Evolutionary conservation across 768 basidiomycete genomes (phyloP).

Genomic region (Boletus subparvulus): DNA sequence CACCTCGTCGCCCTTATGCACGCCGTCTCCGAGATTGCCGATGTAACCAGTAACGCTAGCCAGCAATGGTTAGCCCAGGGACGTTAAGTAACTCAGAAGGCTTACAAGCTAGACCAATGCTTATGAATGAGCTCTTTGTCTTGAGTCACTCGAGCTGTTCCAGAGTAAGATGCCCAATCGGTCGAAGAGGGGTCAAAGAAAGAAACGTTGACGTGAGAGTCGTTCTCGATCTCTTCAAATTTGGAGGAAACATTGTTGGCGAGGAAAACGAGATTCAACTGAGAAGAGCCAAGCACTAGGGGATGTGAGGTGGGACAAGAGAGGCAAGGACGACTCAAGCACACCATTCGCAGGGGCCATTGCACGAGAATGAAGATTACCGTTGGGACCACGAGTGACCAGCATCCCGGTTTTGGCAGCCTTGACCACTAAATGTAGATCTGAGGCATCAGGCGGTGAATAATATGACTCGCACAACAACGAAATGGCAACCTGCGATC

Average conservation of each 20-base stretch:
- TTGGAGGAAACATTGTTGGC: conserved; percentile 74
- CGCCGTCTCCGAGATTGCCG: conserved; percentile 80
- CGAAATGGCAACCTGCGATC: conserved; percentile 47
- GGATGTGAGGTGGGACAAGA: background rate
- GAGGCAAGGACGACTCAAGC: conserved; percentile 16
- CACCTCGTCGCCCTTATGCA: conserved; percentile 74
- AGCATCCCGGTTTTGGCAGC: conserved; percentile 71
- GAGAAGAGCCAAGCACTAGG: conserved; percentile 45
- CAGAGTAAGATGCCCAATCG: conserved; percentile 78
- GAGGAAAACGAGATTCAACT: conserved; percentile 63
- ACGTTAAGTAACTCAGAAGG: background rate
- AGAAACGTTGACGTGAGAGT: conserved; percentile 76
- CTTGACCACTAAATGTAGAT: conserved; percentile 63
- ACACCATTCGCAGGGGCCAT: conserved; percentile 74
- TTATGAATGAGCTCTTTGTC: conserved; percentile 64
- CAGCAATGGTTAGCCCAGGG: background rate
- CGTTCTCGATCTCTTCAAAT: conserved; percentile 73
- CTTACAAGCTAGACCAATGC: conserved; percentile 59
- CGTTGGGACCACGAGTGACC: conserved; percentile 66
- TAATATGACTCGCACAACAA: background rate
- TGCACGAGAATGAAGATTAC: conserved; percentile 73
- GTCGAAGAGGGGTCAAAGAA: conserved; percentile 71
- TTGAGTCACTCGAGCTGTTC: conserved; percentile 63
- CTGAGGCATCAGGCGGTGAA: conserved; percentile 31
- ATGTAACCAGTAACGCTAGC: conserved; percentile 73